phyloP scores from a whole-genome alignment of 2,329 filamentous ascomycete species.

The Fusarium setosum region DNA sequence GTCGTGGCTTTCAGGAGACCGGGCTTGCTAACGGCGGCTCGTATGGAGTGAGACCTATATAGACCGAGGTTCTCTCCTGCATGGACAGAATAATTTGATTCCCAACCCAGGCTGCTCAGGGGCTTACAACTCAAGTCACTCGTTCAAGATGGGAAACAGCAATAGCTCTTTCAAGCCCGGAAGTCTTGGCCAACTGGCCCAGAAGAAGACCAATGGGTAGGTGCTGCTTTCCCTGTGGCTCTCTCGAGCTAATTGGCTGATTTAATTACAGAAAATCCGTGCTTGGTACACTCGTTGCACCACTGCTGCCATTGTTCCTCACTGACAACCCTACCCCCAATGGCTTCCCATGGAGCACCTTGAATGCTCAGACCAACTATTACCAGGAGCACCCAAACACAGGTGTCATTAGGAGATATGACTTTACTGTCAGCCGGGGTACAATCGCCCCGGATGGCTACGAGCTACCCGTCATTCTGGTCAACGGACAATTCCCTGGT shows the following conservation, averaged over 20 bases:
- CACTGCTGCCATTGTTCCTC: conserved; percentile 56
- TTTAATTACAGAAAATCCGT: conserved; percentile 48
- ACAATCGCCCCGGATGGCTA: conserved; percentile 68
- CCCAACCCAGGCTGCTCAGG: conserved; percentile 5
- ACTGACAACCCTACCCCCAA: conserved; percentile 61
- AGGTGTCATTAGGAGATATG: conserved; percentile 65
- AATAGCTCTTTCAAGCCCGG: conserved; percentile 30
- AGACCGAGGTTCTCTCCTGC: conserved; percentile 17
- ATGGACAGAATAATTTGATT: background rate
- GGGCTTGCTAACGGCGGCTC: background rate
- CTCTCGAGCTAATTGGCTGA: conserved; percentile 13
- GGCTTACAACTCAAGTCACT: background rate
- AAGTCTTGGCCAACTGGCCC: conserved; percentile 28
- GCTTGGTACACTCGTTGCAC: conserved; percentile 53
- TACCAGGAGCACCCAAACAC: conserved; percentile 62
- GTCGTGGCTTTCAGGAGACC: conserved; percentile 13
- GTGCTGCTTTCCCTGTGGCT: background rate
- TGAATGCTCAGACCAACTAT: conserved; percentile 60
- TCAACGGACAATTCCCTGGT: conserved; percentile 75
- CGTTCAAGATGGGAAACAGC: conserved; percentile 36
- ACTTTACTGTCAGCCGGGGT: conserved; percentile 63
- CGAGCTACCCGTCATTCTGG: conserved; percentile 63
- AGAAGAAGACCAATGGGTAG: conserved; percentile 41
- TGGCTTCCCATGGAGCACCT: conserved; percentile 64
- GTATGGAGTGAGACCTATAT: conserved; percentile 25